A percentile compares a stretch with the other conserved stretches of the same genome.
Conservation (phyloP, 495 filamentous ascomycete genomes). For the Tuber indicum region DNA sequence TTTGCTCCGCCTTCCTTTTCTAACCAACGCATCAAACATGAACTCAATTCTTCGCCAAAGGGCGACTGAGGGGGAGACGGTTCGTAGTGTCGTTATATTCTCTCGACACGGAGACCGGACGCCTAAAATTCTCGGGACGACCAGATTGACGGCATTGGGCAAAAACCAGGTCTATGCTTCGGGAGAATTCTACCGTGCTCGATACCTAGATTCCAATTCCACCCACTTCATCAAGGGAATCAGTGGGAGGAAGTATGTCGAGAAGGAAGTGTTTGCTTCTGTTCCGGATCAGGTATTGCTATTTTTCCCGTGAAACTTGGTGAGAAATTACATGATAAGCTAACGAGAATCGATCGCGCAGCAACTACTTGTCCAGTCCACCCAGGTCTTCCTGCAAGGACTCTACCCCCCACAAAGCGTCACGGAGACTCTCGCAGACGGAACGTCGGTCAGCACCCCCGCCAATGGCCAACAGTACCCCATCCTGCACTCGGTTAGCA, state of each 20-base stretch:
- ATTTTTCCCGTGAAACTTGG: conserved; percentile 48
- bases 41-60: background rate
- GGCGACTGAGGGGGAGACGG: conserved; percentile 46
- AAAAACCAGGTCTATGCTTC: conserved; percentile 59
- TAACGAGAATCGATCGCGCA: conserved; percentile 28
- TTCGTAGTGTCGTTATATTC: conserved; percentile 66
- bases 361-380: conserved; percentile 53
- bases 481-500: conserved; percentile 51
- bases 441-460: conserved; percentile 52
- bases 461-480: conserved; percentile 70
- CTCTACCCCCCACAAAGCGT: conserved; percentile 63
- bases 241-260: background rate
- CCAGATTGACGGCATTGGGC: conserved; percentile 61
- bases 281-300: conserved; percentile 35
- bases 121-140: conserved; percentile 51
- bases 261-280: conserved; percentile 27
- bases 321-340: conserved; percentile 45
- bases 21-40: background rate
- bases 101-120: conserved; percentile 68
- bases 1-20: background rate
- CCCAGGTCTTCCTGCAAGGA: conserved; percentile 71
- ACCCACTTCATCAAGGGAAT: conserved; percentile 43
- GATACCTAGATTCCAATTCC: conserved; percentile 51
- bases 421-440: conserved; percentile 55
- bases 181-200: conserved; percentile 56